Conservation (phyloP, 2,329 filamentous ascomycete genomes). For the Fusarium globosum region DNA sequence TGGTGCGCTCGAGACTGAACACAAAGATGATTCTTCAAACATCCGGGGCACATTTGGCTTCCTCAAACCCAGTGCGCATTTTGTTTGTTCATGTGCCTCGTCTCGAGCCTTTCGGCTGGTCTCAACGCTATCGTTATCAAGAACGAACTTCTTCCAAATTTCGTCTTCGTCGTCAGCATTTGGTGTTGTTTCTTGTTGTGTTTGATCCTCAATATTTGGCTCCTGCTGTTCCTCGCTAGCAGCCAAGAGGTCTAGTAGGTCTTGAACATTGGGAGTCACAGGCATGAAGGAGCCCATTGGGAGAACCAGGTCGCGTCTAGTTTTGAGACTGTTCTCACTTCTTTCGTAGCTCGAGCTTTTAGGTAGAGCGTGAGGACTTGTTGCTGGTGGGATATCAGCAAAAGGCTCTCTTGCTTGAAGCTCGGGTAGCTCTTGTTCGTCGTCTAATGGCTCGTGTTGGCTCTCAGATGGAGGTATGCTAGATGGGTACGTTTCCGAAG, state of each 20-base stretch:
- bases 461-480: not conserved
- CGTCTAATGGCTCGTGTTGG: not conserved
- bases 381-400: not conserved
- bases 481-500: not conserved
- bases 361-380: not conserved
- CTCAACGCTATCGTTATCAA: slow-evolving; percentile 38
- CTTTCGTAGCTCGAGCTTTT: not conserved
- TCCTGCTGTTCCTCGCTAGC: slow-evolving; percentile 15
- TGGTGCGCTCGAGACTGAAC: not conserved
- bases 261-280: slow-evolving; percentile 20
- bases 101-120: slow-evolving; percentile 33
- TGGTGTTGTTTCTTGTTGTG: not conserved
- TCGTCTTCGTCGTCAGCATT: slow-evolving; percentile 44
- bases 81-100: slow-evolving; percentile 38
- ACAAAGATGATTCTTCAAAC: slow-evolving; percentile 22
- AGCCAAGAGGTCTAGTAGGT: slow-evolving; percentile 38
- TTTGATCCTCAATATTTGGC: not conserved
- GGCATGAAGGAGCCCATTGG: not conserved
- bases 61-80: slow-evolving; percentile 16
- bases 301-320: slow-evolving; percentile 6
- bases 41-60: not conserved
- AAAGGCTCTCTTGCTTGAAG: not conserved
- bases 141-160: slow-evolving; percentile 47
- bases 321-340: not conserved
- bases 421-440: slow-evolving; percentile 3